A percentile compares a stretch with the other conserved stretches of the same genome.
Evolutionary conservation across 495 filamentous ascomycete genomes (phyloP).

Genomic region (Endocarpon pusillum): DNA sequence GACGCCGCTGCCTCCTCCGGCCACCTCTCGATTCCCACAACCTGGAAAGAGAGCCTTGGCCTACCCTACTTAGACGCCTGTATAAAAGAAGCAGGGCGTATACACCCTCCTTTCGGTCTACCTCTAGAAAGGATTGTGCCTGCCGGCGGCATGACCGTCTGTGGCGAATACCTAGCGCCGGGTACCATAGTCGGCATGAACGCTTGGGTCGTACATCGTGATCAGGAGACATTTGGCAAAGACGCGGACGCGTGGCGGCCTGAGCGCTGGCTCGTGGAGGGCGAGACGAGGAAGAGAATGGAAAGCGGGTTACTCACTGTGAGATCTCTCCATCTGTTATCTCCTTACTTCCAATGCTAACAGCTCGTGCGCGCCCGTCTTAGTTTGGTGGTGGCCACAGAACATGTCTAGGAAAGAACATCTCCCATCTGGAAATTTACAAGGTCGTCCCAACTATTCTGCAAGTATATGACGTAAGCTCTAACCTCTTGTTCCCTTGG

Average conservation of each 20-base stretch:
- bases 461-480: conserved; percentile 26
- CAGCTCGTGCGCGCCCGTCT: too few species aligned
- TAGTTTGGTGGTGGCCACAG: conserved; percentile 31
- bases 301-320: neutral
- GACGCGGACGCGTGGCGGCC: conserved; percentile 29
- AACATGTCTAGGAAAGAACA: conserved; percentile 31
- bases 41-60: conserved; percentile 20
- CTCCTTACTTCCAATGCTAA: conserved; percentile 1
- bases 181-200: conserved; percentile 41
- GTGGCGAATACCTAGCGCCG: conserved; percentile 30
- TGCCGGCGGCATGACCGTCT: conserved; percentile 29
- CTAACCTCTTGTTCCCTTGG: too few species aligned
- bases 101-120: conserved; percentile 37
- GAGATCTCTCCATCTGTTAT: neutral
- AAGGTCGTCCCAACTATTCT: conserved; percentile 31
- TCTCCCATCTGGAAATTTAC: conserved; percentile 29
- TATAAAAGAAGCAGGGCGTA: conserved; percentile 5
- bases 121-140: conserved; percentile 50
- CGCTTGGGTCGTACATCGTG: conserved; percentile 26
- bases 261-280: conserved; percentile 1
- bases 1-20: conserved; percentile 21
- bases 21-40: conserved; percentile 19
- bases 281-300: neutral
- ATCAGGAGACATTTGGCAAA: conserved; percentile 23
- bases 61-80: conserved; percentile 17